These are phyloP conservation scores for Venturia asperata DNA, from an alignment of 2,329 filamentous ascomycete species.

Conservation along the genomic window DNA sequence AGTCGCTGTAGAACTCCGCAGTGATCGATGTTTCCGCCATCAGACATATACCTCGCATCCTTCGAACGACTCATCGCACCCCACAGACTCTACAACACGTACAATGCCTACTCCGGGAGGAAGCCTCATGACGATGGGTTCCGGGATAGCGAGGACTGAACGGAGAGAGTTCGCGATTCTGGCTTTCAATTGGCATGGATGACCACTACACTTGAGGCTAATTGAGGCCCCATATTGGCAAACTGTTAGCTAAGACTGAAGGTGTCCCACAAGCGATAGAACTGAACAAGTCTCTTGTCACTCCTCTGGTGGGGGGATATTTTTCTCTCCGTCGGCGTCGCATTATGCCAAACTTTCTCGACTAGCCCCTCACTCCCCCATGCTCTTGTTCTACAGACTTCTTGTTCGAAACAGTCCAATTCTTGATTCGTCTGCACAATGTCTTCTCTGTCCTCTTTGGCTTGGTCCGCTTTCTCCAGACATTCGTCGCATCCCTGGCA, in stretches of 20 bases:
- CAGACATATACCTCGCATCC: background rate
- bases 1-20: background rate
- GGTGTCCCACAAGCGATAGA: background rate
- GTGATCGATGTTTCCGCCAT: background rate
- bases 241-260: background rate
- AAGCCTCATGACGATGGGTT: background rate
- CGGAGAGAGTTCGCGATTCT: background rate
- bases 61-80: background rate
- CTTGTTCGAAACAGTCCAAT: background rate
- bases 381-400: background rate
- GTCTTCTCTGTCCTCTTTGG: background rate
- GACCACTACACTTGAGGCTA: background rate
- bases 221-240: background rate
- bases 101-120: background rate
- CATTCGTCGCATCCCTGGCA: background rate
- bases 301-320: background rate
- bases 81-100: background rate
- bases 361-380: background rate
- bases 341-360: background rate
- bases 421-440: background rate
- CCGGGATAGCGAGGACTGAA: background rate
- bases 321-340: background rate
- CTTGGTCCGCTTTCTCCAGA: background rate
- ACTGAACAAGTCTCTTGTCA: background rate
- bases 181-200: background rate